Base-by-base conservation (phyloP, 2,329 filamentous ascomycete species). In the Aspergillus floridensis region DNA sequence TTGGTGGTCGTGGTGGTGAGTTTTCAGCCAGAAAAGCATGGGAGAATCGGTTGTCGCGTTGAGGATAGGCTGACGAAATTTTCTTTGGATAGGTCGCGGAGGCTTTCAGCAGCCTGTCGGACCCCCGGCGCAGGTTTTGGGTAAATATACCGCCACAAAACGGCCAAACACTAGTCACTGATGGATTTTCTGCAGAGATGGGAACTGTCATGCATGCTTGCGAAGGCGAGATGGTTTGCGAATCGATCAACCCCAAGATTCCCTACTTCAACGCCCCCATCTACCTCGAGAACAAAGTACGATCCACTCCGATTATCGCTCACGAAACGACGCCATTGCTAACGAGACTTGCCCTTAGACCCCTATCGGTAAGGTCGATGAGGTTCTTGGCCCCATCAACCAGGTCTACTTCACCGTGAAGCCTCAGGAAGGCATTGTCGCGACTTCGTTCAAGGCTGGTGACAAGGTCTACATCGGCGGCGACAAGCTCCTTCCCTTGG, bases 181-280 rank as follows among this genome's bases (percentile, higher is more conserved):
- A 80, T 66, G 48, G 57, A 60, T 12, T 47, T 22, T 8, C 47
- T 49, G 59, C 65, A 88, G 95, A 97, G 81, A 92, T 99, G 89
- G 95, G 95, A 77, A 86, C 86, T 66, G 96, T 98, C 79, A 80
- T 97, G 76, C 95, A 99, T 81, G 88, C 92, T 60, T 93, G 91
- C 81, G 95, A 99, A 80, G 93, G 93, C 76, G 95, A 99, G 80
- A 95, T 99, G 85, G 89, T 99, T 69, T 97, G 93, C 89, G 88
- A 92, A 79, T 96, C 91, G 68, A 89, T 90, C 79, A 98, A 97
- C 83, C 82, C 89, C 70, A 98, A 98, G 81, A 89, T 99, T 65
- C 95, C 95, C 63, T 96, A 96, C 82, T 99, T 99, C 88, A 98
- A 97, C 83, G 95, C 95, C 63, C 92, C 92, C 68, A 96, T 99